A percentile compares a stretch with the other conserved stretches of the same genome.
Evolutionary conservation across 1,139 yeast genomes (phyloP).

Genomic region (Zhuliangozyma blackwelliae): DNA sequence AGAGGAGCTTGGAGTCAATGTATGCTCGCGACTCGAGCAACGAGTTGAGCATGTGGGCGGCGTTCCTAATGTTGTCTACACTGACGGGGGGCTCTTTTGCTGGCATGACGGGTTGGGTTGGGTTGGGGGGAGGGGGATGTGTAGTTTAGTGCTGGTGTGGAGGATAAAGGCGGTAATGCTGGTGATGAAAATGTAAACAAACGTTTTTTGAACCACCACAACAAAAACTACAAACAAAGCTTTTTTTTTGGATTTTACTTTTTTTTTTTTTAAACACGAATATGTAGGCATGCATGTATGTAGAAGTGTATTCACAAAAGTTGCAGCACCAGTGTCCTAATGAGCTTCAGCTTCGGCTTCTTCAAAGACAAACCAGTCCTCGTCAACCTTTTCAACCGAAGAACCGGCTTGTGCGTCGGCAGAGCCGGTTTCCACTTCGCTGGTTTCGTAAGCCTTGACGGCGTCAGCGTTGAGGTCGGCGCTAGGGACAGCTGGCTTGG

Average conservation of each 20-base stretch:
- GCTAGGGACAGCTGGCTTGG: conserved; percentile 68
- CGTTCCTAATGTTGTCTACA: conserved; percentile 8
- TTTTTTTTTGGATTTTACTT: too few relatives aligned
- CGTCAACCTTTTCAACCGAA: conserved; percentile 45
- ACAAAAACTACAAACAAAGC: not conserved
- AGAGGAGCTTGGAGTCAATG: conserved; percentile 27
- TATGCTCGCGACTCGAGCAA: conserved; percentile 36
- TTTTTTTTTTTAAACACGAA: too few relatives aligned
- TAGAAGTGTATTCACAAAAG: too few relatives aligned
- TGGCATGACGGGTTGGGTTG: not conserved
- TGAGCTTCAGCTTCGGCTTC: conserved; percentile 62
- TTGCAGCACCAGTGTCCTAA: not conserved
- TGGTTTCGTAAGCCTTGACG: conserved; percentile 67
- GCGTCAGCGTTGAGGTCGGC: conserved; percentile 74
- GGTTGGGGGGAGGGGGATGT: not conserved
- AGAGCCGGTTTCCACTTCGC: conserved; percentile 67
- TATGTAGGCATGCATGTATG: too few relatives aligned
- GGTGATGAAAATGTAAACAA: not conserved
- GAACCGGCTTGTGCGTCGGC: conserved; percentile 31
- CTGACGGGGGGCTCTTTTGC: not conserved
- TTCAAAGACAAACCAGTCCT: conserved; percentile 82
- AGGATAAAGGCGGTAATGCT: not conserved
- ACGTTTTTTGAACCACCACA: not conserved
- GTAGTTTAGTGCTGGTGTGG: too few relatives aligned
- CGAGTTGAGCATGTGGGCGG: conserved; percentile 37